Percentiles rank a stretch among this genome's conserved stretches.
phyloP scores from a whole-genome alignment of 2,329 filamentous ascomycete genomes.

The Claviceps paspali region DNA sequence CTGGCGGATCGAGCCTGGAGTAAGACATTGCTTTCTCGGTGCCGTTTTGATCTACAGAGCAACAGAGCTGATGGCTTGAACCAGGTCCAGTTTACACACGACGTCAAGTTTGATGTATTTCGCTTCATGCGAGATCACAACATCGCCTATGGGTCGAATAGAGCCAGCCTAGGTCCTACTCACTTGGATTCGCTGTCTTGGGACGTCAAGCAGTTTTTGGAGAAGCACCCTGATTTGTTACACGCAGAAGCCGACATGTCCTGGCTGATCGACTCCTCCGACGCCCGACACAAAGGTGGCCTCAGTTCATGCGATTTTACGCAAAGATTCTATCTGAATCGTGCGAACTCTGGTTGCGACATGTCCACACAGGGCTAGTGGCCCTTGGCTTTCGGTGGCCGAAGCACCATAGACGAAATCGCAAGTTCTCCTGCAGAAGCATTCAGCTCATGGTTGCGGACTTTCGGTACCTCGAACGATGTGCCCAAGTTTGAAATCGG shows the following conservation, averaged over 20 bases:
- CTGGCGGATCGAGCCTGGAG: slow-evolving; percentile 45
- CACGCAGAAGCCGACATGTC: slow-evolving; percentile 31
- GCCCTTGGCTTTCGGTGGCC: background rate
- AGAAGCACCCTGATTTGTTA: slow-evolving; percentile 26
- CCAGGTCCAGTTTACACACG: slow-evolving; percentile 37
- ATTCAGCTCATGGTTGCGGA: slow-evolving; percentile 18
- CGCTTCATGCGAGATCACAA: slow-evolving; percentile 72
- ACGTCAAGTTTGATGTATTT: slow-evolving; percentile 74
- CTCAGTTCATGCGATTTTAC: background rate
- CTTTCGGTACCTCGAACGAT: slow-evolving; percentile 33
- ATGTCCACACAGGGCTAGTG: slow-evolving; percentile 3
- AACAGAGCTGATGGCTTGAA: background rate
- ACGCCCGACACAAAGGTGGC: background rate
- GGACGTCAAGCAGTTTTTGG: slow-evolving; percentile 29
- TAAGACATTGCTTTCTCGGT: slow-evolving; percentile 19
- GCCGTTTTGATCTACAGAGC: background rate
- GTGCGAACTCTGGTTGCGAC: background rate
- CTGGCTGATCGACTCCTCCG: slow-evolving; percentile 25
- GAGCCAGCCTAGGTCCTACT: slow-evolving; percentile 30
- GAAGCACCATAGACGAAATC: slow-evolving; percentile 2
- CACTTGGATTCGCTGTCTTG: slow-evolving; percentile 29
- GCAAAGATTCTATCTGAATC: background rate
- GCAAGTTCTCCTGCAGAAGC: slow-evolving; percentile 14
- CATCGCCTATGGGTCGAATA: slow-evolving; percentile 58
- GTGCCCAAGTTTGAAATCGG: slow-evolving; percentile 41